Conservation (phyloP, 1,284 basidiomycete species). For the Tylopilus orsonianus region DNA sequence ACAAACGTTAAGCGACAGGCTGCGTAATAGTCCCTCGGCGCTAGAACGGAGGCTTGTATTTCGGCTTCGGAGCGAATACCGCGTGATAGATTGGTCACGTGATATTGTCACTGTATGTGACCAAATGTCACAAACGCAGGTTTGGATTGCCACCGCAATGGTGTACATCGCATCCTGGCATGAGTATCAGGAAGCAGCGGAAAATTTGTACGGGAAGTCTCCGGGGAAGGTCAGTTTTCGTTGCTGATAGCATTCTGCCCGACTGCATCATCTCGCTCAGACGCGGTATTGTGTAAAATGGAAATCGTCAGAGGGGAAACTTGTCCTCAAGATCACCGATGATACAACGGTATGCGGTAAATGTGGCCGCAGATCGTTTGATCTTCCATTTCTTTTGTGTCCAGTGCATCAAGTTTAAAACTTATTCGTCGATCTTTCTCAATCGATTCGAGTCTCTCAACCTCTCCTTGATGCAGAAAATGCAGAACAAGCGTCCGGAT, state of each 20-base stretch:
- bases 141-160: constrained; percentile 42
- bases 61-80: constrained; percentile 3
- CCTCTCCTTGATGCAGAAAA: constrained; percentile 76
- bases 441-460: constrained; percentile 94
- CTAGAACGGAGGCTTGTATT: not conserved
- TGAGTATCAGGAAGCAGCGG: constrained; percentile 82
- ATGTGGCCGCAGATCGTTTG: not conserved
- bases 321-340: constrained; percentile 91
- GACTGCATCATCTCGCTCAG: constrained; percentile 40
- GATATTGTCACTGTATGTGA: constrained; percentile 19
- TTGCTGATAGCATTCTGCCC: not conserved
- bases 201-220: constrained; percentile 75
- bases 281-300: constrained; percentile 88
- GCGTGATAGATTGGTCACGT: constrained; percentile 19
- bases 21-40: not conserved
- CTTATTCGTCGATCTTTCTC: constrained; percentile 87
- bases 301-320: constrained; percentile 75
- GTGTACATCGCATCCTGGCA: constrained; percentile 82
- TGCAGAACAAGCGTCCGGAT: constrained; percentile 61
- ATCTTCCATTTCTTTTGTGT: not conserved
- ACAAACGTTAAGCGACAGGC: not conserved
- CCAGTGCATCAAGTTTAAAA: constrained; percentile 94
- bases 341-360: constrained; percentile 70
- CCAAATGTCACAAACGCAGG: constrained; percentile 8
- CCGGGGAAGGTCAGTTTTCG: constrained; percentile 65